Conservation (phyloP, 495 filamentous ascomycete genomes). For the Trichocladium antarcticum region DNA sequence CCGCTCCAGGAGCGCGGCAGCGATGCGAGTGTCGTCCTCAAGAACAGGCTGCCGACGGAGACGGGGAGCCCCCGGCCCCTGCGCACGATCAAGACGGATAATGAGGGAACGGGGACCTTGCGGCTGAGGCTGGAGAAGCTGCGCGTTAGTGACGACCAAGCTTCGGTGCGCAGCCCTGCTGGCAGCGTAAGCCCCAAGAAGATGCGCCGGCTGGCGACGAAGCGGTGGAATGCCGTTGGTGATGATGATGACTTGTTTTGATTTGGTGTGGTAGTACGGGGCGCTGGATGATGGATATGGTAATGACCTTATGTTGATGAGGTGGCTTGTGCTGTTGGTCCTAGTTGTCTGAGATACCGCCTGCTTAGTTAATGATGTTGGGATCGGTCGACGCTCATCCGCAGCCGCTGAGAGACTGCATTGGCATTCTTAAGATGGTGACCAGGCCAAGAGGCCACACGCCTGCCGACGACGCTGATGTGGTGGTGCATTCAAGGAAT, state of each 20-base stretch:
- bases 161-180: background rate
- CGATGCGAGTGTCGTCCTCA: background rate
- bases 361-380: background rate
- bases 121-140: slow-evolving; percentile 16
- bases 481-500: no score
- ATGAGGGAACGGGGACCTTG: slow-evolving; percentile 17
- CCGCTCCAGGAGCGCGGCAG: slow-evolving; percentile 35
- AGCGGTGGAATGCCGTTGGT: slow-evolving; percentile 28
- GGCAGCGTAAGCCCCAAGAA: slow-evolving; percentile 27
- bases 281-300: background rate
- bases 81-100: background rate
- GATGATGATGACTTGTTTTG: slow-evolving; percentile 32
- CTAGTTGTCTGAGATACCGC: slow-evolving; percentile 6
- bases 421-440: no score
- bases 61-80: slow-evolving; percentile 10
- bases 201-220: slow-evolving; percentile 29
- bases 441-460: no score
- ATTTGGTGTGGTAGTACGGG: background rate
- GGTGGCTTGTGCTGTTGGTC: background rate
- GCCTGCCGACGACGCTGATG: no score
- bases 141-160: slow-evolving; percentile 14
- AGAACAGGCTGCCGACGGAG: background rate
- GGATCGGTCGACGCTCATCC: background rate
- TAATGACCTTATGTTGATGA: background rate
- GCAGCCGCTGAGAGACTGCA: no score